phyloP scores from a whole-genome alignment of 2,329 filamentous ascomycete species.

The Amesomyces nigricolor region DNA sequence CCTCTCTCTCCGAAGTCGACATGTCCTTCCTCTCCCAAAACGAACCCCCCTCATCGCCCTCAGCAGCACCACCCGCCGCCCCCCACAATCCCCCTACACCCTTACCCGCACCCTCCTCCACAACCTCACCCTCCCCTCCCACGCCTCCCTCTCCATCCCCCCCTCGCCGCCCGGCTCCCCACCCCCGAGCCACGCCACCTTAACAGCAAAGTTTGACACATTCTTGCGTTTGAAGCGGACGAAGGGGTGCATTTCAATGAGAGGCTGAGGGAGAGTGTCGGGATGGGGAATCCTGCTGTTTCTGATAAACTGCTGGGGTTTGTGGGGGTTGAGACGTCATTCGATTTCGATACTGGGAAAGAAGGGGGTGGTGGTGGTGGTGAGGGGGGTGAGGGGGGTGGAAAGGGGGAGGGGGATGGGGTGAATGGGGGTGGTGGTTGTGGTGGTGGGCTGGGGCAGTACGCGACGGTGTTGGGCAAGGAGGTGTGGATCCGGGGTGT shows the following conservation, averaged over 20 bases:
- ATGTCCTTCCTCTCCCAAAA: conserved; percentile 20
- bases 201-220: conserved; percentile 63
- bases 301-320: conserved; percentile 68
- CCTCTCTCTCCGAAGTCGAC: conserved; percentile 16
- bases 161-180: conserved; percentile 61
- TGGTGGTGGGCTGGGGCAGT: conserved; percentile 46
- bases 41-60: conserved; percentile 19
- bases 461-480: conserved; percentile 54
- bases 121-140: conserved; percentile 65
- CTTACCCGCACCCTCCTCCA: conserved; percentile 58
- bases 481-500: conserved; percentile 51
- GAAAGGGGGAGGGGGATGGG: conserved; percentile 31
- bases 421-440: conserved; percentile 24
- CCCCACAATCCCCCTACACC: conserved; percentile 60
- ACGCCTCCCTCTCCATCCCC: conserved; percentile 69
- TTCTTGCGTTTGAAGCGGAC: conserved; percentile 70
- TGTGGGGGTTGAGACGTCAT: conserved; percentile 42
- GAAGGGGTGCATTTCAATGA: conserved; percentile 74
- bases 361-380: conserved; percentile 29
- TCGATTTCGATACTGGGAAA: conserved; percentile 33
- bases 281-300: conserved; percentile 66
- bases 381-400: conserved; percentile 14
- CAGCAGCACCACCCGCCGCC: conserved; percentile 22
- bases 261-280: conserved; percentile 60
- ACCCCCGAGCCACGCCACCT: conserved; percentile 30